phyloP scores from a whole-genome alignment of 768 basidiomycete genomes.

The Lactarius indigo region DNA sequence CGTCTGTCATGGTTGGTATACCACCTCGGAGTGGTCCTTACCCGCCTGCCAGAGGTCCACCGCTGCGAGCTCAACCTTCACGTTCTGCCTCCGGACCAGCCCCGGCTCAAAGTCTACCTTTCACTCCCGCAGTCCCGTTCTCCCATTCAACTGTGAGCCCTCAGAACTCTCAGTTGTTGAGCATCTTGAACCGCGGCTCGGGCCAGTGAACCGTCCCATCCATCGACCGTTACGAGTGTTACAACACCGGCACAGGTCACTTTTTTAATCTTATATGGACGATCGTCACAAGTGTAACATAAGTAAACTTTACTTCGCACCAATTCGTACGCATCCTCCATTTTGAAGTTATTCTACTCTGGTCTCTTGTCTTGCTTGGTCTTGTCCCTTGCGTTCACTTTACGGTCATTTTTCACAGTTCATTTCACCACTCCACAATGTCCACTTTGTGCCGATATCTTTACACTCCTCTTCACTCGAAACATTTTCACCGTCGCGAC shows the following conservation, averaged over 20 bases:
- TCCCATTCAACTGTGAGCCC: not conserved
- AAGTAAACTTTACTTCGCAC: conserved; percentile 17
- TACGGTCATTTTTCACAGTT: not conserved
- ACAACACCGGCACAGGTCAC: conserved; percentile 1
- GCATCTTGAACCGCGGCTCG: conserved; percentile 21
- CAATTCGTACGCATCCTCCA: conserved; percentile 16
- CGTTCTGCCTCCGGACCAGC: conserved; percentile 8
- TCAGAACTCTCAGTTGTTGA: conserved; percentile 17
- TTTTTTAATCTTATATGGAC: conserved; percentile 20
- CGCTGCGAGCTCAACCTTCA: conserved; percentile 18
- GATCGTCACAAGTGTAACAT: conserved; percentile 22
- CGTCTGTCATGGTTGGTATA: conserved; percentile 11
- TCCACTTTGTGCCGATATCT: conserved; percentile 5
- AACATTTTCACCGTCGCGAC: conserved; percentile 21
- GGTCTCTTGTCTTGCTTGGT: conserved; percentile 17
- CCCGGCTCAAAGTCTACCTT: not conserved
- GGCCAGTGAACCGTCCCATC: conserved; percentile 14
- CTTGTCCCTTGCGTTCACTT: not conserved
- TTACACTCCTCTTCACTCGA: not conserved
- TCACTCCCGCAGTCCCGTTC: conserved; percentile 1
- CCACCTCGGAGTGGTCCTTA: conserved; percentile 22
- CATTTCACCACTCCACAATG: conserved; percentile 3
- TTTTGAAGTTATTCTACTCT: conserved; percentile 21
- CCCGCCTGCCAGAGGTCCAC: conserved; percentile 11
- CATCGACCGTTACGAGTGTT: not conserved